Evolutionary conservation across 805 yeast genomes (phyloP).

Genomic region (Starmerella apis): DNA sequence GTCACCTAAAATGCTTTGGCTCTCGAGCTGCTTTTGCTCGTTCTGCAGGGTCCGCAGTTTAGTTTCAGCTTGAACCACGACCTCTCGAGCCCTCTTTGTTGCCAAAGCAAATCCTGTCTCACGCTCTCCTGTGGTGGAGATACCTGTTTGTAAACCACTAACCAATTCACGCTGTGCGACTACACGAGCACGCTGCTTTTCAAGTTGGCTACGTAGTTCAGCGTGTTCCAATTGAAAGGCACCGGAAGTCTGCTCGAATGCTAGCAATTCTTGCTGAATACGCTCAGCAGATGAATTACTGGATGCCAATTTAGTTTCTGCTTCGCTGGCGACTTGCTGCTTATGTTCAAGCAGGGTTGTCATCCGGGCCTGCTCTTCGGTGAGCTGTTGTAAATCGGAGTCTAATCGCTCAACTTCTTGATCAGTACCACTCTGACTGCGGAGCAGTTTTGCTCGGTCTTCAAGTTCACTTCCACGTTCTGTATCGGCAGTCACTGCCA

Average conservation of each 20-base stretch:
- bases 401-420: constrained; percentile 10
- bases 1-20: not conserved
- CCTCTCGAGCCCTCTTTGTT: constrained; percentile 19
- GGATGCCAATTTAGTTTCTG: not conserved
- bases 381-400: constrained; percentile 8
- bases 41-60: not conserved
- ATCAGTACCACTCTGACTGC: constrained; percentile 3
- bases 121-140: constrained; percentile 23
- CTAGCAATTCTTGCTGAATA: not conserved
- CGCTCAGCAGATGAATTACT: not conserved
- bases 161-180: constrained; percentile 18
- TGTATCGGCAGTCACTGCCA: constrained; percentile 10
- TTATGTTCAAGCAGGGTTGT: constrained; percentile 13
- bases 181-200: constrained; percentile 7
- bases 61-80: constrained; percentile 8
- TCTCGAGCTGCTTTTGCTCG: not conserved
- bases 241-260: constrained; percentile 8
- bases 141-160: constrained; percentile 23
- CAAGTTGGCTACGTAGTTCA: constrained; percentile 4
- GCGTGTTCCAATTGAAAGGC: constrained; percentile 12
- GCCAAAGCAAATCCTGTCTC: constrained; percentile 26
- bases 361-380: constrained; percentile 13
- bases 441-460: constrained; percentile 6
- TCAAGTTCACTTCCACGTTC: constrained; percentile 6
- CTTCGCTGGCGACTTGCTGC: constrained; percentile 9